Base-by-base conservation (phyloP, 2,329 filamentous ascomycete species). In the Stagonosporopsis cucurbitacearum region DNA sequence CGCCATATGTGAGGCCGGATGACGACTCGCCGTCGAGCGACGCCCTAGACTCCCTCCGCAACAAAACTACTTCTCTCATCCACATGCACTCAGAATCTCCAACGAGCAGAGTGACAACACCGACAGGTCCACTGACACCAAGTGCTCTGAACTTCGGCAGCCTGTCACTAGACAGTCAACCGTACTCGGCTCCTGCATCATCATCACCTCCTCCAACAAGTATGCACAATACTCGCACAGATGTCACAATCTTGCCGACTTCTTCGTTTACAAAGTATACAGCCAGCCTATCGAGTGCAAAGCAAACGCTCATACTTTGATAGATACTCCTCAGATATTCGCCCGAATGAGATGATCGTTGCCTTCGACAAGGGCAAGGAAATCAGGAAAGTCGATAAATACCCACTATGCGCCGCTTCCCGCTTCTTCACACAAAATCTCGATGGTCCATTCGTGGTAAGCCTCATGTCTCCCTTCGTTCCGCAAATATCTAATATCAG, bases 291-390 rank as follows among this genome's bases (percentile, higher is more conserved):
- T 28, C 20, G 12, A 4, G 6, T 20, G 8, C 9, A 13, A 2
- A 11, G 40, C 3, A n/a, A 11, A 17, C 5, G 13, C 52, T 63
- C 6, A 64, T 36, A 40, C 17, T 1, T 6, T 8, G 13, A 9
- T 42, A 67, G 64, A 9, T 22, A 6, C 11, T 62, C 62, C 19
- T 32, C 58, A 13, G 22, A 41, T 6, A 50, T 66, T 23, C 37
- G 39, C 12, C 54, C 43, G 8, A 54, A 59, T 19, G 65, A 67
- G 6, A 33, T 67, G 4, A 45, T 63, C 37, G 28, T 69, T 6
- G 17, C 54, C 20, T 69, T 64, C 54, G 54, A 62, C 39, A 59
- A 52, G 46, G 60, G 63, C 20, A 60, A 50, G n/a, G 43, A 63
- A 8, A 25, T 48, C 20, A 43, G 55, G 32, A 69, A 62, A 25